Evolutionary conservation across 768 basidiomycete species (phyloP), one percentile per base, ranked within the genome.

Genomic region (Lanmaoa rubissima): DNA sequence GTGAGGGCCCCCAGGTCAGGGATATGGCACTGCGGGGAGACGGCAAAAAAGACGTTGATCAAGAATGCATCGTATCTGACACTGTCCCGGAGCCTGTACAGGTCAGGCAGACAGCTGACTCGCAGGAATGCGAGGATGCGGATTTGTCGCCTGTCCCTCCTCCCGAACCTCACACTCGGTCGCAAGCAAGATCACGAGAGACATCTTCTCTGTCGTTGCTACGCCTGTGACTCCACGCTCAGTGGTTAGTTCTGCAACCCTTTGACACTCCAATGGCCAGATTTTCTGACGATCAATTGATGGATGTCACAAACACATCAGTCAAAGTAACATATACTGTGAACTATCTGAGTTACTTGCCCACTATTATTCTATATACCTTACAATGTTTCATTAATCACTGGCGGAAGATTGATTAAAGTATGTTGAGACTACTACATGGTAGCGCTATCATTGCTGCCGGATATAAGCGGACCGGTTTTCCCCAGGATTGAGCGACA

Each of bases 341-440:
- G 16, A 48, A 19, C 26, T 48, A 35, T 40, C 21, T 24, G 21
- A 6, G 53, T 34, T 58, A 58, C 51, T 54, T 51, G 40, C 48
- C 35, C 35, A 47, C n/a, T 38, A 36, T 4, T 50, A 46, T 40
- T 38, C 34, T 42, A 52, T 21, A 62, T 62, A 62, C 52, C 61
- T 11, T 62, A 35, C 13, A 32, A 36, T 11, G 24, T 41, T 48
- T 9, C 14, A 46, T 34, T 48, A 17, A 40, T 38, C 14, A 26
- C 26, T 12, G 19, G 34, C 9, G 3, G 17, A 49, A 31, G 28
- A 16, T 21, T 11, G 28, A 31, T 31, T 11, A 7, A 17, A 26
- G 24, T 10, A 19, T 9, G 38, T 12, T 31, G 26, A 36, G 24
- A 6, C 24, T 34, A 10, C 10, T 50, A 12, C 26, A 28, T 19